A percentile compares a stretch with the other conserved stretches of the same genome.
Conservation (phyloP, 192 early-diverging fungal genomes). For the Lobosporangium transversale region DNA sequence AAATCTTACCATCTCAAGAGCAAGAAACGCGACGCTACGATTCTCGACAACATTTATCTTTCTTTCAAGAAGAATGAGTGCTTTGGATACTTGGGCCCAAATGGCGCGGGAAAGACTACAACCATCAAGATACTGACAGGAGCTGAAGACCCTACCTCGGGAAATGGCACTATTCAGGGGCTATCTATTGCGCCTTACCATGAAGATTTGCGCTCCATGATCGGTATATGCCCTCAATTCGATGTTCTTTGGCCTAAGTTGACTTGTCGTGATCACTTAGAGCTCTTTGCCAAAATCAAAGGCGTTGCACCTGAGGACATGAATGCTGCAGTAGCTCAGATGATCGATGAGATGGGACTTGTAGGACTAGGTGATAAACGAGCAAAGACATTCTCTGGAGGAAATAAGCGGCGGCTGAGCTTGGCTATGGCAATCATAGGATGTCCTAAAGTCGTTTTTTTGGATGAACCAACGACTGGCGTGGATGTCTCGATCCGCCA, state of each 20-base stretch:
- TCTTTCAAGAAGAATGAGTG: conserved; percentile 59
- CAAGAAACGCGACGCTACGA: conserved; percentile 40
- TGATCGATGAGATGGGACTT: conserved; percentile 50
- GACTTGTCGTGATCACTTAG: conserved; percentile 55
- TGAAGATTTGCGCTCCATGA: conserved; percentile 45
- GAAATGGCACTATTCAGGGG: conserved; percentile 40
- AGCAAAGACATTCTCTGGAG: conserved; percentile 67
- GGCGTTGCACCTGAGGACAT: conserved; percentile 42
- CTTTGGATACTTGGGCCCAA: conserved; percentile 66
- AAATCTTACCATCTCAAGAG: conserved; percentile 23
- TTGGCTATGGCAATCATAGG: conserved; percentile 69
- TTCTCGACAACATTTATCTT: conserved; percentile 56
- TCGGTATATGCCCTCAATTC: conserved; percentile 58
- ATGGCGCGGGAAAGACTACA: conserved; percentile 70
- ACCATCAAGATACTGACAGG: conserved; percentile 55
- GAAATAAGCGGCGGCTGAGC: conserved; percentile 71
- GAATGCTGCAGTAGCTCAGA: conserved; percentile 25
- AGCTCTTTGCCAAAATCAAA: conserved; percentile 54
- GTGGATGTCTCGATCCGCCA: conserved; percentile 67
- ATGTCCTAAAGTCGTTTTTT: conserved; percentile 78
- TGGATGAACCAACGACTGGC: conserved; percentile 89
- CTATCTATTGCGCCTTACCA: conserved; percentile 43
- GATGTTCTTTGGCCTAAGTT: conserved; percentile 52
- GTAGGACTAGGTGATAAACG: conserved; percentile 29
- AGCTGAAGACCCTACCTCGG: conserved; percentile 47